Base-by-base conservation (phyloP, 805 yeast species). In the Wickerhamiella azyma region DNA sequence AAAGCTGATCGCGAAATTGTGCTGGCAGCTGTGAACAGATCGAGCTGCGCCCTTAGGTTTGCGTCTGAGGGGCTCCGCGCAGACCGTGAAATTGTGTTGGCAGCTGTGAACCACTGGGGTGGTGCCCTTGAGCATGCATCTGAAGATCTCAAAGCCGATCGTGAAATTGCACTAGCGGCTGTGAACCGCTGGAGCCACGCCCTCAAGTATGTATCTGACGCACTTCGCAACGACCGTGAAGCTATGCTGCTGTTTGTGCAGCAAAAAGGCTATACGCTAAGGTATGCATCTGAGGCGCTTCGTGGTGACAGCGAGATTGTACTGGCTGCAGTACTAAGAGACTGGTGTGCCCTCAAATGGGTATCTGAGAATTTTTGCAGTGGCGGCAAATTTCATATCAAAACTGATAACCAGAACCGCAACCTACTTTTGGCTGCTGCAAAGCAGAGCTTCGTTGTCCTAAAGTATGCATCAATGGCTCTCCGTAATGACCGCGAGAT, bases 141-240 rank as follows among this genome's bases (percentile, higher is more conserved):
- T 14, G 37, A 29, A 11, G 37, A 2, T 17, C 43, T 39, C 26
- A n/a, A 14, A 3, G 21, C 11, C 16, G 43, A 39, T 9, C n/a
- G 21, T 2, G 37, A n/a, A 10, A 29, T 39, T 5, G 18, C 29
- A 16, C 36, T 39, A 10, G 43, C 10, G 36, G 43, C 43, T 26
- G 21, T 39, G 14, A 39, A 39, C 7, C 4, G 4, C 24, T 21
- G 24, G 4, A 7, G 24, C 24, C 6, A 21, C 7, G 24, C 24
- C 24, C 36, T 39, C 26, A 9, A 37, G 13, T 30, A 39, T 17
- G 30, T 21, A 6, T 16, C 29, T 29, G 37, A 35, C 6, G 26
- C 13, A 11, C 43, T 39, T 17, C 43, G 43, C 8, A 32, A 33
- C 18, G 44, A 41, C 17, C n/a, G 37, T 13, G 44, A 41, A 17